These are phyloP conservation scores for Extremus antarcticus DNA, from an alignment of 495 filamentous ascomycete genomes.

Conservation along the genomic window DNA sequence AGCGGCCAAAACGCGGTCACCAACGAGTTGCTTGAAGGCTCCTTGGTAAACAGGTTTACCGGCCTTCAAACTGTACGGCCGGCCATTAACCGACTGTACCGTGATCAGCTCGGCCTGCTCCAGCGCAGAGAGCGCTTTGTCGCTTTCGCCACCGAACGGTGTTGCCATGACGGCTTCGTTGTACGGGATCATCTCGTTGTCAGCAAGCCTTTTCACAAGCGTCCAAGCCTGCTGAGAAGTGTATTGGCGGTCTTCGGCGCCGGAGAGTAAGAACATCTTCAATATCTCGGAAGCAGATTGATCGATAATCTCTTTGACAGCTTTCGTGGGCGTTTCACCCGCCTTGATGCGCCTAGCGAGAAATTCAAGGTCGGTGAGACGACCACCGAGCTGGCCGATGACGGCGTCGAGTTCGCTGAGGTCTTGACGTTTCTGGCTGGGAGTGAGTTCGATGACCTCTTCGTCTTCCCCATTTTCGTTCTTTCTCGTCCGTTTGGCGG, in stretches of 20 bases:
- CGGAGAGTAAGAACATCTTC: constrained; percentile 71
- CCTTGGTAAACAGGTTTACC: constrained; percentile 82
- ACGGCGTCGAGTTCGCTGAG: constrained; percentile 64
- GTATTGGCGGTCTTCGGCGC: constrained; percentile 50
- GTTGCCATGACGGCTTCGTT: constrained; percentile 69
- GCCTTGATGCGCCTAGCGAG: constrained; percentile 81
- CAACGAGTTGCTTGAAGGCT: constrained; percentile 59
- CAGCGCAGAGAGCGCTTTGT: constrained; percentile 63
- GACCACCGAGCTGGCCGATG: constrained; percentile 73
- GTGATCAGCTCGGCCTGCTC: constrained; percentile 82
- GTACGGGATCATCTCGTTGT: constrained; percentile 54
- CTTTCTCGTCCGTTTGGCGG: background rate
- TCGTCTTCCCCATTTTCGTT: constrained; percentile 19
- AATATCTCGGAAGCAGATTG: constrained; percentile 81
- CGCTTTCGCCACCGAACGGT: constrained; percentile 58
- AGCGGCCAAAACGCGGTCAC: constrained; percentile 60
- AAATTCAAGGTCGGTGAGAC: constrained; percentile 87
- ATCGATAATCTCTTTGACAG: constrained; percentile 81
- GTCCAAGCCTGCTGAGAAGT: constrained; percentile 80
- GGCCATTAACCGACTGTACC: constrained; percentile 59
- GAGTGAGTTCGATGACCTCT: constrained; percentile 27
- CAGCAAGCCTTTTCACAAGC: constrained; percentile 62
- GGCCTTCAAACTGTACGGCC: constrained; percentile 62
- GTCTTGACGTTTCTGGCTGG: constrained; percentile 33
- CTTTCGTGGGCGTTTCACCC: constrained; percentile 73